A percentile compares a stretch with the other conserved stretches of the same genome.
Evolutionary conservation across 495 filamentous ascomycete species (phyloP).

Genomic region (Aspergillus indologenus): DNA sequence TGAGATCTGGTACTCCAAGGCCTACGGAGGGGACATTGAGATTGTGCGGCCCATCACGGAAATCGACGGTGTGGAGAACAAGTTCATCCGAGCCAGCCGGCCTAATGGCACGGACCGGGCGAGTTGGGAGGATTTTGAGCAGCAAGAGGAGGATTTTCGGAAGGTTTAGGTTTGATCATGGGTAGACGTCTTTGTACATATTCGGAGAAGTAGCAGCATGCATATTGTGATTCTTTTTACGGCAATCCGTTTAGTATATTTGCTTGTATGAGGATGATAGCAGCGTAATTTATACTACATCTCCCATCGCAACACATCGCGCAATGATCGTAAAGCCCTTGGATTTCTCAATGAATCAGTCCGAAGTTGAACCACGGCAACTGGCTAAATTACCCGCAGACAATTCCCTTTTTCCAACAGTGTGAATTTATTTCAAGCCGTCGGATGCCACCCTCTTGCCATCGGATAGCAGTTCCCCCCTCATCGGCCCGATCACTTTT

Average conservation of each 20-base stretch:
- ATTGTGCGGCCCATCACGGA: constrained; percentile 37
- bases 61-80: constrained; percentile 40
- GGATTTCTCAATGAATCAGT: too few relatives aligned
- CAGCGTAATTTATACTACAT: too few relatives aligned
- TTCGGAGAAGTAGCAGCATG: too few relatives aligned
- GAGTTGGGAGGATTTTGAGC: constrained; percentile 36
- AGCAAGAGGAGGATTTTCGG: constrained; percentile 24
- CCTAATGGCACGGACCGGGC: constrained; percentile 40
- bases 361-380: too few relatives aligned
- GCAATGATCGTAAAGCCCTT: too few relatives aligned
- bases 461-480: constrained; percentile 3
- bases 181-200: background rate
- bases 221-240: too few relatives aligned
- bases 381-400: too few relatives aligned
- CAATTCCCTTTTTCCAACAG: too few relatives aligned
- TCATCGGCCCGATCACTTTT: constrained; percentile 8
- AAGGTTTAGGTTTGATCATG: background rate
- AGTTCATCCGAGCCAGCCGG: constrained; percentile 39
- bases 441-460: background rate
- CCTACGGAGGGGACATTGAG: constrained; percentile 40
- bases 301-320: too few relatives aligned
- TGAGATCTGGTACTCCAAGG: constrained; percentile 41
- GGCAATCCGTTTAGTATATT: too few relatives aligned
- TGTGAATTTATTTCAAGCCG: too few relatives aligned
- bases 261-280: too few relatives aligned